Evolutionary conservation across 257 asterid species (phyloP), one percentile per base, ranked within the genome.

Genomic region (Solanum ahanhuiri): DNA sequence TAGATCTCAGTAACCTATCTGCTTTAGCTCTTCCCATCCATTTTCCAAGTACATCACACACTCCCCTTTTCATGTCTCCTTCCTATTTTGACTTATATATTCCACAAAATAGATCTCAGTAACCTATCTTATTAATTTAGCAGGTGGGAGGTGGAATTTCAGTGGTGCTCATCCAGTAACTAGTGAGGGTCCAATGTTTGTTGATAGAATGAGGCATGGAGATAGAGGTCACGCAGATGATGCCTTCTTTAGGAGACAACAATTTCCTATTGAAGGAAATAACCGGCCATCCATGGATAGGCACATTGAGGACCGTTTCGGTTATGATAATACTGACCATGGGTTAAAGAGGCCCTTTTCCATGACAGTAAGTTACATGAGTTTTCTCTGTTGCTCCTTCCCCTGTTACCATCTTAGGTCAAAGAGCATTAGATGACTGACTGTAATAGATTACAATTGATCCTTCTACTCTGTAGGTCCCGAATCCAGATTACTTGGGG

Each of bases 61-160:
- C 5, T 20, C 23, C 31, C 81, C 25, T 12, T 54, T 11, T 31
- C 31, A n/a, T 34, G 45, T 23, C 72, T 20, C 23, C 25, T 51
- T 75, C 51, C 45, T 67, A 45, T 25, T 79, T 7, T 30, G 25
- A 79, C 25, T 15, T 20, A 43, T 83, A 83, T 83, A 54, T 60
- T 83, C 58, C 75, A 83, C 60, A 15, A 35, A 37, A 34, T 63
- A 48, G 83, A 69, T 67, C 43, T 41, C 23, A 51, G 15, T 69
- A 28, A 82, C 39, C 28, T 39, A 69, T 64, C 71, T 66, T 86
- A 69, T 51, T 81, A 45, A 89, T 30, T 86, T 39, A 86, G 58
- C 91, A 92, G 93, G 91, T 83, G 94, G 88, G 60, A 92, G 94
- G 86, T 88, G 93, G 94, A 91, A 90, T 82, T 90, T 73, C 85